Conservation (phyloP, 495 filamentous ascomycete species). For the Rusavskia elegans region DNA sequence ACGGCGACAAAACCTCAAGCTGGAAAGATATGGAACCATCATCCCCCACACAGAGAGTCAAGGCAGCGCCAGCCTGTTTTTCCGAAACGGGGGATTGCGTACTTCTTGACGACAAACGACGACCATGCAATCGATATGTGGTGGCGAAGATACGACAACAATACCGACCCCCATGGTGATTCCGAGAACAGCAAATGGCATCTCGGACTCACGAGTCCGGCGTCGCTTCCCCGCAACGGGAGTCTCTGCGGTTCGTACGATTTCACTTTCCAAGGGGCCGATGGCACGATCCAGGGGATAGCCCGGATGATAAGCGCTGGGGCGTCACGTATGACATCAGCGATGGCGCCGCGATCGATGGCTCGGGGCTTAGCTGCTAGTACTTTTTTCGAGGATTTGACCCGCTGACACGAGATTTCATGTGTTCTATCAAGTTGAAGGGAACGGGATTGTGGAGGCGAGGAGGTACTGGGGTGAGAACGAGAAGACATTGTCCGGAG, state of each 20-base stretch:
- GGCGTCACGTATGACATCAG: neutral
- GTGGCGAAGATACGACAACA: neutral
- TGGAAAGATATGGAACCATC: neutral
- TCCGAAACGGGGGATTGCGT: neutral
- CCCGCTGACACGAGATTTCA: neutral
- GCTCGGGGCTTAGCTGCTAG: slow-evolving; percentile 3
- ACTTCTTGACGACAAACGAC: neutral
- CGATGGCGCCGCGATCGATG: neutral
- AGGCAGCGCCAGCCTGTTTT: neutral
- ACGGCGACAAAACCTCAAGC: neutral
- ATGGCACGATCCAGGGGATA: neutral
- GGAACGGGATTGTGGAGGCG: slow-evolving; percentile 1
- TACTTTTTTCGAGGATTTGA: neutral
- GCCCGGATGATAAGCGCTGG: neutral
- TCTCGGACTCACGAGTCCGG: slow-evolving; percentile 3
- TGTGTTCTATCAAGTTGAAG: slow-evolving; percentile 4
- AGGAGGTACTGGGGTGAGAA: neutral
- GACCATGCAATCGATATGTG: neutral
- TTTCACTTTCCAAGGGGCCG: neutral
- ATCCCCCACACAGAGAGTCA: neutral
- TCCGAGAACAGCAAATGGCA: slow-evolving; percentile 1
- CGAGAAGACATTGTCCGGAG: neutral
- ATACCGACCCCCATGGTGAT: neutral
- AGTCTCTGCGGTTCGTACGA: neutral
- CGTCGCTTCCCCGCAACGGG: neutral